Conservation (phyloP, 352 stramenopile genomes). For the Vaucheria bursata region DNA sequence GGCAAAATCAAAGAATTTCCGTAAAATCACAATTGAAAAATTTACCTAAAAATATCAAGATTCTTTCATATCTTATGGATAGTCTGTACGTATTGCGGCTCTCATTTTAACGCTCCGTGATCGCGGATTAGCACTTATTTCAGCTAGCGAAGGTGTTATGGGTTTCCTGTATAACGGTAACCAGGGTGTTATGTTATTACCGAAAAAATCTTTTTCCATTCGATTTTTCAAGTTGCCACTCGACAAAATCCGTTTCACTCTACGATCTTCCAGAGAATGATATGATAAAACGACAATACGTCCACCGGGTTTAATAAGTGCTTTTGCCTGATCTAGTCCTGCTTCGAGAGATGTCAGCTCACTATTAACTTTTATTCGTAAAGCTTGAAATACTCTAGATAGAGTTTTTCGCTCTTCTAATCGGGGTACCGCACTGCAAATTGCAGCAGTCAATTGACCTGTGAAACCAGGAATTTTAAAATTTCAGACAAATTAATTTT, state of each 20-base stretch:
- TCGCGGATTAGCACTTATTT: slow-evolving; percentile 62
- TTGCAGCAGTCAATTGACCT: slow-evolving; percentile 9
- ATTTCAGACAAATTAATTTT: background rate
- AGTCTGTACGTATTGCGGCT: slow-evolving; percentile 54
- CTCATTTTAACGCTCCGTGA: slow-evolving; percentile 67
- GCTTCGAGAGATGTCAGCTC: slow-evolving; percentile 61
- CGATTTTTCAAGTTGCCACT: slow-evolving; percentile 47
- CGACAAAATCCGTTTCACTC: slow-evolving; percentile 62
- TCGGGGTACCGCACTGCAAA: slow-evolving; percentile 10
- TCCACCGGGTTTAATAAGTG: slow-evolving; percentile 53
- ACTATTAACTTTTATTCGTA: slow-evolving; percentile 63
- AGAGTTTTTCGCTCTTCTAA: slow-evolving; percentile 51
- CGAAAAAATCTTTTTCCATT: slow-evolving; percentile 51
- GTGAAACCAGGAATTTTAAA: background rate
- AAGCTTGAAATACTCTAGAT: slow-evolving; percentile 63
- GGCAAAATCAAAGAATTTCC: no score
- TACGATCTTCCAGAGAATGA: slow-evolving; percentile 70
- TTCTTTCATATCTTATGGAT: no score
- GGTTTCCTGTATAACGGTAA: slow-evolving; percentile 54
- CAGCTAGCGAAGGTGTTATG: slow-evolving; percentile 57
- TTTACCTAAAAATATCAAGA: no score
- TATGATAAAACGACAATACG: slow-evolving; percentile 68
- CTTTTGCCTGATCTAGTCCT: slow-evolving; percentile 55
- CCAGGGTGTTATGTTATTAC: slow-evolving; percentile 54
- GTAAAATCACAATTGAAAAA: no score